Evolutionary conservation across 2,329 filamentous ascomycete genomes (phyloP).

Genomic region (Gnomoniopsis smithogilvyi): DNA sequence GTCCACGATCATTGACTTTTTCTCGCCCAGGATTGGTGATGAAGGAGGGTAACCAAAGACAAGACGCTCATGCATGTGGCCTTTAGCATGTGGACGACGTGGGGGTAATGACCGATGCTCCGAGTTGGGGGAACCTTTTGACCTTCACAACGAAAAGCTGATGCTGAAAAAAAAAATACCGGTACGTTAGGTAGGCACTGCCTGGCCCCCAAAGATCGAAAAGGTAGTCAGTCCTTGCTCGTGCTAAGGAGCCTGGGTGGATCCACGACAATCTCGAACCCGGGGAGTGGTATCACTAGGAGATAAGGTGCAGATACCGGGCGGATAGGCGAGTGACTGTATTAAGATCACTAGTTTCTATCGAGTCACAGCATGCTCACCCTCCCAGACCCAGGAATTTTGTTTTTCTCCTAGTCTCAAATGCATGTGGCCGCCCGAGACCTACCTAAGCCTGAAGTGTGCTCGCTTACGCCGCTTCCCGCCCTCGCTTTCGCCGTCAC

Average conservation of each 20-base stretch:
- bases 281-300: neutral
- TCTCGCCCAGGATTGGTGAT: too few relatives aligned
- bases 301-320: neutral
- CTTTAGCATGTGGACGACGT: too few relatives aligned
- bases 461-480: neutral
- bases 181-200: too few relatives aligned
- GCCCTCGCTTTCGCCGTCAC: too few relatives aligned
- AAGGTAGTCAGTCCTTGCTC: neutral
- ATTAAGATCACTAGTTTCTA: slow-evolving; percentile 4
- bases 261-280: neutral
- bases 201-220: too few relatives aligned
- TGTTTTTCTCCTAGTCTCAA: neutral
- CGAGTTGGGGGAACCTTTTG: too few relatives aligned
- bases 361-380: slow-evolving; percentile 2
- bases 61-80: too few relatives aligned
- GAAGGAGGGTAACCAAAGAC: too few relatives aligned
- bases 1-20: too few relatives aligned
- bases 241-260: neutral
- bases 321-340: neutral
- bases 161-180: too few relatives aligned
- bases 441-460: neutral
- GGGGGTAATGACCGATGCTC: too few relatives aligned
- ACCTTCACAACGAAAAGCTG: too few relatives aligned
- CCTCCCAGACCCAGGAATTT: neutral
- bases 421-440: neutral